Base-by-base conservation (phyloP, 257 asterid genomes). In the Nicotiana tomentosiformis region DNA sequence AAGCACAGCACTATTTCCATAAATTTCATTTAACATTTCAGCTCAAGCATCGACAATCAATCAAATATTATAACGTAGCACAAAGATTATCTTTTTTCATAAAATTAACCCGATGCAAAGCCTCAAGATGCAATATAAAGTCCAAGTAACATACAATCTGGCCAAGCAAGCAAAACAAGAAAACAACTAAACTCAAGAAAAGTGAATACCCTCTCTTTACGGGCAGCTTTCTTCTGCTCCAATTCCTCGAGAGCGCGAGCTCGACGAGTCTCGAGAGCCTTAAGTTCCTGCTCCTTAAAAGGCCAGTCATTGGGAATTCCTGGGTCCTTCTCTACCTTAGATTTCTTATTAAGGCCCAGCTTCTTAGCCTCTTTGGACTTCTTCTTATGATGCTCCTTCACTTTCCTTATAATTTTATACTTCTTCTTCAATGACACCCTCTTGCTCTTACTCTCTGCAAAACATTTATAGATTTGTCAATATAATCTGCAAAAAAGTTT, bases 221-320 rank as follows among this genome's bases (percentile, higher is more conserved):
- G 95, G 20, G 97, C 99, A 30, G 94, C 98, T 93, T 94, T 92
- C 91, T 93, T 94, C 79, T 86, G 96, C 86, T 94, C 97, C 81
- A 92, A 83, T 79, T 93, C 98, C 57, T 94, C 93, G 11, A 90
- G 67, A 4, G 91, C 95, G 1, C 93, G 92, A 65, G 93, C 89
- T 18, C 98, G 97, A 57, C 98, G 94, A 46, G 60, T 90, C 85
- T 94, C 97, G 23, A 94, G 98, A 37, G 98, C 97, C 85, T 90
- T 91, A 84, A 94, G 98, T 86, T 94, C 98, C 89, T 94, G 90
- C 33, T 96, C 98, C 94, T 92, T 96, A 77, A 94, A 93, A n/a
- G 99, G 98, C 97, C 95, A 93, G 17, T 96, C 99, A 86, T 92
- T 94, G 37, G 99, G 98, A 64, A 96, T 93, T 0, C 98, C 99